Evolutionary conservation across 345 rosid species (phyloP).

Genomic region (Eucalyptus curtisii): DNA sequence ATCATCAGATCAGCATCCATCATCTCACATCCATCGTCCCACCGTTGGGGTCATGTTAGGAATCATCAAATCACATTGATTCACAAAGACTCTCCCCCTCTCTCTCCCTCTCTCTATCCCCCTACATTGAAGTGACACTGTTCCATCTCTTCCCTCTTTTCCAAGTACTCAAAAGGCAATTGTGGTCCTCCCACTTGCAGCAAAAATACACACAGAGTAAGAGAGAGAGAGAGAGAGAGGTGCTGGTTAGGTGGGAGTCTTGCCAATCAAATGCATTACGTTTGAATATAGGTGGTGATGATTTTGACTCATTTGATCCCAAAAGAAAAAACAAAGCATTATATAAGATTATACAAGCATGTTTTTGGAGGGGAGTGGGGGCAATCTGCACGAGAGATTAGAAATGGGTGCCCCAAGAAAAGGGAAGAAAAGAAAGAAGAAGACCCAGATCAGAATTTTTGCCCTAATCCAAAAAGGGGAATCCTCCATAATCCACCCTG

Average conservation of each 20-base stretch:
- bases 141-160: neutral
- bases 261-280: neutral
- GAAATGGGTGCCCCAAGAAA: neutral
- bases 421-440: too few relatives aligned
- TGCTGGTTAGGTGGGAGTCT: slow-evolving; percentile 26
- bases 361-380: neutral
- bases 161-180: neutral
- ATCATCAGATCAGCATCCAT: neutral
- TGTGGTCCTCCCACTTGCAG: neutral
- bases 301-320: neutral
- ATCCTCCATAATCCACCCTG: neutral
- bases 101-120: neutral
- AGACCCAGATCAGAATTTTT: neutral
- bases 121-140: neutral
- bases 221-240: neutral
- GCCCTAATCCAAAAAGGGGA: neutral
- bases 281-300: neutral
- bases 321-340: neutral
- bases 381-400: neutral
- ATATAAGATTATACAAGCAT: neutral
- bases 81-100: neutral
- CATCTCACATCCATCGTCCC: neutral
- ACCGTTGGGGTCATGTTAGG: neutral
- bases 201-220: neutral
- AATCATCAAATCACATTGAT: neutral